Conservation (phyloP, 306 rosid genomes). For the Adenanthera pavonina region DNA sequence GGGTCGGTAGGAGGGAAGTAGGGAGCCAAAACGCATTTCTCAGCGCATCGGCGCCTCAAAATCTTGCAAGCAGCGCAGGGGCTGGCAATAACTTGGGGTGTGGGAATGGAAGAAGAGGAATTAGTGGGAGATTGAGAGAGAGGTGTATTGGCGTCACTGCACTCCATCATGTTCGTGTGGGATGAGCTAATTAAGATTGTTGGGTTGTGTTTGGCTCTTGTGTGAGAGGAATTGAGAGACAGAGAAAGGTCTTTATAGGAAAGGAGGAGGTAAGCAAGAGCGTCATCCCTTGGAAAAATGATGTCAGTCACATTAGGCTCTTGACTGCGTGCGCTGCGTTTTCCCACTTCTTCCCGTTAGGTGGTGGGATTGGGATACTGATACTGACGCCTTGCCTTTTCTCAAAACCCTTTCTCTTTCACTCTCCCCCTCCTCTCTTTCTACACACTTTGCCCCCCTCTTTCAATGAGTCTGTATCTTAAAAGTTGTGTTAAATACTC, state of each 20-base stretch:
- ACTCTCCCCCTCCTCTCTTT: not conserved
- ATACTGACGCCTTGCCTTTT: slow-evolving; percentile 45
- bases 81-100: slow-evolving; percentile 56
- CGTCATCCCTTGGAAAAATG: slow-evolving; percentile 31
- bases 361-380: slow-evolving; percentile 40
- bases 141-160: slow-evolving; percentile 48
- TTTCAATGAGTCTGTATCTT: too few relatives aligned
- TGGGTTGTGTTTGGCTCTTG: slow-evolving; percentile 20
- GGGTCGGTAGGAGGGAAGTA: slow-evolving; percentile 96
- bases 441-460: too few relatives aligned
- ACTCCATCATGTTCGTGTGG: slow-evolving; percentile 44
- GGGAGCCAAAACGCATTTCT: slow-evolving; percentile 88
- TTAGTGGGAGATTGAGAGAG: slow-evolving; percentile 46
- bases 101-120: slow-evolving; percentile 43
- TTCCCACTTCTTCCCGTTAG: slow-evolving; percentile 49
- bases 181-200: not conserved
- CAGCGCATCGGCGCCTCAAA: slow-evolving; percentile 81
- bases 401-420: slow-evolving; percentile 43
- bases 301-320: slow-evolving; percentile 10
- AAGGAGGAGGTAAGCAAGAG: not conserved
- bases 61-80: slow-evolving; percentile 98
- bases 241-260: slow-evolving; percentile 49
- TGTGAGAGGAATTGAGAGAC: not conserved
- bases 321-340: slow-evolving; percentile 26
- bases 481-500: too few relatives aligned